Base-by-base conservation (phyloP, 1,284 basidiomycete genomes). In the Sanghuangporus sanghuang region DNA sequence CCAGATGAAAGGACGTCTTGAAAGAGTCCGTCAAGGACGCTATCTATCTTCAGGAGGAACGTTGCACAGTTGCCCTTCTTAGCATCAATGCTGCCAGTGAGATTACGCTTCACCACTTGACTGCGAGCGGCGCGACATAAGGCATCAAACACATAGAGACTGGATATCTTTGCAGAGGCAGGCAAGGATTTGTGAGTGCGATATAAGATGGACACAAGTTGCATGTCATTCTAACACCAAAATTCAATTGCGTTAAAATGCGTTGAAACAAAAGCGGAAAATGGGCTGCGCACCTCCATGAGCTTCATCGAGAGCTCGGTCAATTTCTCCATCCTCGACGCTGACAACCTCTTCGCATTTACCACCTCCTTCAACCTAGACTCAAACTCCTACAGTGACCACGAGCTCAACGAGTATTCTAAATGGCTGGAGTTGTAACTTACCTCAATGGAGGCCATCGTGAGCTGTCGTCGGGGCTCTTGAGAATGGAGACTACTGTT, bases 131-230 rank as follows among this genome's bases (percentile, higher is more conserved):
- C 92, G 62, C 95, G 86, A 52, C 92, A 85, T 66, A 97, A 81
- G 16, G 94, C 91, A 76, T 97, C 95, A 73, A 97, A 92, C 50
- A 89, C 86, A 75, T 97, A 97, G 63, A 97, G 79, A 75, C 91
- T 93, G 54, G 85, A 86, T 65, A 95, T 84, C 72, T 96, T 95
- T 67, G 81, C 76, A 18, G 81, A 72, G 9, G 83, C 74, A 3
- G 85, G 77, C 35, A 96, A 79, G 9, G 85, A 84, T 73, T 89
- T 91, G 78, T 96, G 94, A 12, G 89, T 89, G 60, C 90, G 88
- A 74, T 91, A 95, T 48, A 97, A 81, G 59, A 86, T 82, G 36
- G 93, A 91, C 56, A 96, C 90, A 61, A 96, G 79, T 70, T 92
- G 85, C 6, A 91, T 90, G 75, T 96, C 93, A 68, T 87, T 76